Conservation (phyloP, 1,284 basidiomycete genomes). For the Abortiporus biennis region DNA sequence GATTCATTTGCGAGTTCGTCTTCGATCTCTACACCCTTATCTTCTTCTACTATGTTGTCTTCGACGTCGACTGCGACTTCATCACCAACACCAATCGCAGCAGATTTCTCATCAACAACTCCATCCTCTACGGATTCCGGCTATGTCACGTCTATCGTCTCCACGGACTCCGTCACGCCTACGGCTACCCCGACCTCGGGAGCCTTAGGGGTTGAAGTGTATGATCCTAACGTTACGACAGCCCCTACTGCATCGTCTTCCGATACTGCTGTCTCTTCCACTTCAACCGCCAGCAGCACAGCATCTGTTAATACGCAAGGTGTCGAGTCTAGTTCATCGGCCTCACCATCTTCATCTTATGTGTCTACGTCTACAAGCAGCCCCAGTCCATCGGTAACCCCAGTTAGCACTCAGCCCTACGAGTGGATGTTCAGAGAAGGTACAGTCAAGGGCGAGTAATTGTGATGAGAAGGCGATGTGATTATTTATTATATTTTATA, state of each 20-base stretch:
- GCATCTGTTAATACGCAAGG: constrained; percentile 3
- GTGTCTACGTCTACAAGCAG: constrained; percentile 4
- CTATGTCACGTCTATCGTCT: not conserved
- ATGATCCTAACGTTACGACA: constrained; percentile 10
- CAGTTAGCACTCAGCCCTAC: constrained; percentile 33
- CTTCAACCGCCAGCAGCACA: constrained; percentile 12
- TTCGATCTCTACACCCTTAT: not conserved
- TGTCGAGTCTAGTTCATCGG: not conserved
- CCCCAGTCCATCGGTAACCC: constrained; percentile 25
- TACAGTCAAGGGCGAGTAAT: not conserved
- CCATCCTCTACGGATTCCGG: no score
- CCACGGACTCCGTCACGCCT: constrained; percentile 10
- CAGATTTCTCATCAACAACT: not conserved
- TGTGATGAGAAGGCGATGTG: no score
- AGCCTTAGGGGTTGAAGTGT: constrained; percentile 14
- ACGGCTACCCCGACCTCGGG: constrained; percentile 11
- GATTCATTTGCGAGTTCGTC: constrained; percentile 9
- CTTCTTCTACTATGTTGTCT: not conserved
- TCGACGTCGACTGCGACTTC: not conserved
- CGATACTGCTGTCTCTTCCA: constrained; percentile 11
- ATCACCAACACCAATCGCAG: not conserved
- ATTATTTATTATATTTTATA: no score
- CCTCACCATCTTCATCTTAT: constrained; percentile 1
- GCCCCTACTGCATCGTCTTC: constrained; percentile 6
- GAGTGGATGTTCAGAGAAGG: constrained; percentile 33